Evolutionary conservation across 1,139 yeast genomes (phyloP).

Genomic region (Geotrichum cucujoidarum): DNA sequence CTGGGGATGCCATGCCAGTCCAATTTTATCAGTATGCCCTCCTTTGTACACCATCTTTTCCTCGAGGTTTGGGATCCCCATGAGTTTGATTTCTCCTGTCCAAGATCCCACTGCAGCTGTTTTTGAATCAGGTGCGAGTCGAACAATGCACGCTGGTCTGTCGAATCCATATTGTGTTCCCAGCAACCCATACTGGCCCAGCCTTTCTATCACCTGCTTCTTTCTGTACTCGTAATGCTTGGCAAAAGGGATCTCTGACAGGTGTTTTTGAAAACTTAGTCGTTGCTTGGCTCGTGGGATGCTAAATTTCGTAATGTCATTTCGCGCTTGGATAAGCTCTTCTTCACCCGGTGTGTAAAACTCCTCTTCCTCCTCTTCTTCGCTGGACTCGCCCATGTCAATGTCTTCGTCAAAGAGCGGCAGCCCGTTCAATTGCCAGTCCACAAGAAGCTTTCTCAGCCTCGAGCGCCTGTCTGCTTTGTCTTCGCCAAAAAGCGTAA

Average conservation of each 20-base stretch:
- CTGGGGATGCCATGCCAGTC: constrained; percentile 57
- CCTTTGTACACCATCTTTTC: constrained; percentile 31
- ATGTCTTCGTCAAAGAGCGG: constrained; percentile 27
- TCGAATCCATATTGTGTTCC: constrained; percentile 71
- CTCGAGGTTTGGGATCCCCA: constrained; percentile 43
- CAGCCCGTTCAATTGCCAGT: constrained; percentile 24
- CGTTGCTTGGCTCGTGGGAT: constrained; percentile 45
- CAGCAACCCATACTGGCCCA: constrained; percentile 43
- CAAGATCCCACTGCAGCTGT: constrained; percentile 71
- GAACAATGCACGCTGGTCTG: constrained; percentile 62
- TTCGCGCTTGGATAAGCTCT: constrained; percentile 53
- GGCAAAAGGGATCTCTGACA: constrained; percentile 27
- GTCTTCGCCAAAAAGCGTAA: constrained; percentile 57
- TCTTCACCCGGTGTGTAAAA: constrained; percentile 76
- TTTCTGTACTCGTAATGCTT: constrained; percentile 47
- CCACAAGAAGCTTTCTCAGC: constrained; percentile 42
- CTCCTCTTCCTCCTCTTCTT: constrained; percentile 62
- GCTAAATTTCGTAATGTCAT: constrained; percentile 49
- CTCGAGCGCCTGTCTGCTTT: constrained; percentile 57
- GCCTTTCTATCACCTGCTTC: constrained; percentile 34
- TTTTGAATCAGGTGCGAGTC: constrained; percentile 41
- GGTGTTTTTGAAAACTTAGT: constrained; percentile 34
- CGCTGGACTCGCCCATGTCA: constrained; percentile 36
- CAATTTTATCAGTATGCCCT: constrained; percentile 59
- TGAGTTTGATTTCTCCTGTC: constrained; percentile 65